Base-by-base conservation (phyloP, 441 rosid genomes). In the Manihot esculenta region DNA sequence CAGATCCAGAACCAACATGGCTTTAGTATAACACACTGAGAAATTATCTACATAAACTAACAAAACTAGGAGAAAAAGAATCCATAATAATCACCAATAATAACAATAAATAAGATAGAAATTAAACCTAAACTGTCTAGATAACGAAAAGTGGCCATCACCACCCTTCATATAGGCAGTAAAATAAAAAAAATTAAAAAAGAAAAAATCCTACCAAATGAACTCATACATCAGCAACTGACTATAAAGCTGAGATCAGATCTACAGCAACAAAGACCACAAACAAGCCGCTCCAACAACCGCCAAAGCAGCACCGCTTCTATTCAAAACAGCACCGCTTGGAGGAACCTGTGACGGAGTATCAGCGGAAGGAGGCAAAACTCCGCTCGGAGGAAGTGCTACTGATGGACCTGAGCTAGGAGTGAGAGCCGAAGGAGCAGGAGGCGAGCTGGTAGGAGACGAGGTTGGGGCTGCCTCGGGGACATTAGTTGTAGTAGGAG, bases 181-280 rank as follows among this genome's bases (percentile, higher is more conserved):
- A 56, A 26, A 56, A 53, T 56, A 68, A 70, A 30, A 66, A 62
- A 62, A 13, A 60, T 56, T 23, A 60, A 64, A 72, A 35, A 45
- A 24, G 38, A 15, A 11, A 23, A 14, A 50, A 13, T 69, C 62
- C 72, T 57, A 77, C 62, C 15, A 26, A 54, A 65, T 13, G 21
- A 70, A 67, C 35, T 38, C 65, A 71, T 70, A 68, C 3, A 51
- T 54, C 69, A 62, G 38, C 27, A 61, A 47, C 44, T 35, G 41
- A 35, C 26, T 23, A 14, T 18, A 41, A 75, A 57, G 18, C 57
- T 30, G 24, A 63, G 53, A 41, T 70, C 66, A 56, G 81, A 78
- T 81, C 86, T 86, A 90, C 80, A 90, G 24, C 68, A 84, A 74
- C 79, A 84, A 69, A 63, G 85, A 69, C 76, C 55, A 78, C 65